Evolutionary conservation across 331 rosid genomes (phyloP).

Genomic region (Malus hybrid): DNA sequence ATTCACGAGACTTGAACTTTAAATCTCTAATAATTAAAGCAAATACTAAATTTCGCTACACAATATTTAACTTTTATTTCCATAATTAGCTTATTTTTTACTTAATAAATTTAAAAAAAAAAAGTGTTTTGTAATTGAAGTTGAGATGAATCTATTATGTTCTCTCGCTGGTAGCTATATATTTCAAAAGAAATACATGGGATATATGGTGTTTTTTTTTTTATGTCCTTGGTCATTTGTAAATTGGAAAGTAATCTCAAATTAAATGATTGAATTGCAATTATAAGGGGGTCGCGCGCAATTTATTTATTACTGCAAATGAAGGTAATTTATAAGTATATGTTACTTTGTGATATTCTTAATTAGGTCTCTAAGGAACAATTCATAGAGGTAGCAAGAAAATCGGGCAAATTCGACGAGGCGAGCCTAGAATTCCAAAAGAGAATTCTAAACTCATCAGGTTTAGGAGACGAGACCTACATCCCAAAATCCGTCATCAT

Average conservation of each 20-base stretch:
- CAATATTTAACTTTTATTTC: too few species aligned
- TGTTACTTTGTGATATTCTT: not conserved
- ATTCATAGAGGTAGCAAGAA: constrained; percentile 59
- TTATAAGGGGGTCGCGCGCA: not conserved
- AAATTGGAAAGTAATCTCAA: not conserved
- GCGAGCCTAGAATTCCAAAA: constrained; percentile 57
- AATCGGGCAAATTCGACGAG: constrained; percentile 81
- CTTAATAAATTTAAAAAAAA: too few species aligned
- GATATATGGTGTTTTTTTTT: not conserved
- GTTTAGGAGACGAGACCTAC: constrained; percentile 85
- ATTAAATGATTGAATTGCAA: not conserved
- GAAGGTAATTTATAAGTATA: not conserved
- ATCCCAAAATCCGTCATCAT: constrained; percentile 56
- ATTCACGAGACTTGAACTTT: not conserved
- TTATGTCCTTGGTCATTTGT: not conserved
- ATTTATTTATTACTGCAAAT: not conserved
- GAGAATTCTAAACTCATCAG: constrained; percentile 65
- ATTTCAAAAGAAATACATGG: not conserved
- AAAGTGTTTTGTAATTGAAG: too few species aligned
- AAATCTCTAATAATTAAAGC: too few species aligned
- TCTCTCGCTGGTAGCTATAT: too few species aligned
- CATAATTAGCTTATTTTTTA: not conserved
- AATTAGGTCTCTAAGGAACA: constrained; percentile 63
- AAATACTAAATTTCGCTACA: not conserved
- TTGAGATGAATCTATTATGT: too few species aligned